Evolutionary conservation across 768 basidiomycete species (phyloP).

Genomic region (Podaxis mareebaensis): DNA sequence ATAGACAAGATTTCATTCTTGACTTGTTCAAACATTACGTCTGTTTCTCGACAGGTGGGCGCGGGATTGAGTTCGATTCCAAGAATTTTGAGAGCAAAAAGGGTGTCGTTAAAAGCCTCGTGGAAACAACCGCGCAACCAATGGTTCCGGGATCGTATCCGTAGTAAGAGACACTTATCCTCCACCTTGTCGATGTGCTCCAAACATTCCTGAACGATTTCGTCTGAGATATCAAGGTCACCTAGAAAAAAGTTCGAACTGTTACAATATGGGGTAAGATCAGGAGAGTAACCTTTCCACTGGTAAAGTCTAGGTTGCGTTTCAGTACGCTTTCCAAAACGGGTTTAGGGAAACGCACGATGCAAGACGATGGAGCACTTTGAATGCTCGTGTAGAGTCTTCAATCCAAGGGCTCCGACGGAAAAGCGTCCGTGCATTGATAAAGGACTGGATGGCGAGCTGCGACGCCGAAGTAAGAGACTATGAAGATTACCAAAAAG

Average conservation of each 20-base stretch:
- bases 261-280: not conserved
- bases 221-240: slow-evolving; percentile 52
- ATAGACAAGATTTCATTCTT: slow-evolving; percentile 70
- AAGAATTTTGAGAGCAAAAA: slow-evolving; percentile 58
- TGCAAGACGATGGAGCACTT: slow-evolving; percentile 56
- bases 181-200: slow-evolving; percentile 48
- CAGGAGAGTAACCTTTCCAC: slow-evolving; percentile 55
- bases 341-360: slow-evolving; percentile 44
- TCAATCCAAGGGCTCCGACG: slow-evolving; percentile 53
- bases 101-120: slow-evolving; percentile 57
- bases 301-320: slow-evolving; percentile 47
- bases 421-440: slow-evolving; percentile 58
- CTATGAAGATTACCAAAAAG: not conserved
- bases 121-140: slow-evolving; percentile 59
- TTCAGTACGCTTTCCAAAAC: not conserved
- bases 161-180: slow-evolving; percentile 55
- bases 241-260: slow-evolving; percentile 34
- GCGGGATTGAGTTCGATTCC: slow-evolving; percentile 60
- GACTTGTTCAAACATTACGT: slow-evolving; percentile 67
- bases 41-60: slow-evolving; percentile 55
- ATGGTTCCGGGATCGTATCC: slow-evolving; percentile 62
- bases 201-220: slow-evolving; percentile 55
- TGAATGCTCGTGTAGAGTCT: slow-evolving; percentile 49
- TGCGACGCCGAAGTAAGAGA: slow-evolving; percentile 24
- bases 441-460: slow-evolving; percentile 64